Evolutionary conservation across 768 basidiomycete species (phyloP).

Genomic region (Mycena metata): DNA sequence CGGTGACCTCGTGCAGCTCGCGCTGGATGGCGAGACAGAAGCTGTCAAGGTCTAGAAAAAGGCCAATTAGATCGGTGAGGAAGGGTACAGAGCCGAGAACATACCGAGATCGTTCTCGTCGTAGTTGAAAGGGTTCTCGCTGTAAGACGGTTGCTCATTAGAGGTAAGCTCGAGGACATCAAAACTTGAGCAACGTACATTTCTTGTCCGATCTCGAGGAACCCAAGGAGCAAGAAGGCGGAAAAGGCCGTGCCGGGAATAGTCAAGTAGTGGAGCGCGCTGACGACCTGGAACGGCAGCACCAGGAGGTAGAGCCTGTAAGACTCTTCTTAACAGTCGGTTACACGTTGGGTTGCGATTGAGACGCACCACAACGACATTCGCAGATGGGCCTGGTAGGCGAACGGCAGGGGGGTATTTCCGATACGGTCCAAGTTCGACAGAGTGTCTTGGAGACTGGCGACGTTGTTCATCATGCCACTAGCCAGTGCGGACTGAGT

Average conservation of each 20-base stretch:
- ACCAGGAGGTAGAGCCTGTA: conserved; percentile 51
- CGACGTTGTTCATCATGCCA: conserved; percentile 61
- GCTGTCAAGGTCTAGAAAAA: conserved; percentile 66
- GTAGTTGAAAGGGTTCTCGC: conserved; percentile 78
- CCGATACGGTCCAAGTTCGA: conserved; percentile 73
- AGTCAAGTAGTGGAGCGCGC: conserved; percentile 59
- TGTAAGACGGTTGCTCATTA: conserved; percentile 39
- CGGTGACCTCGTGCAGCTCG: conserved; percentile 80
- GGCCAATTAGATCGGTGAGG: conserved; percentile 14
- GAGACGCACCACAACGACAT: conserved; percentile 69
- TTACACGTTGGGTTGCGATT: neutral
- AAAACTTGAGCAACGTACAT: conserved; percentile 55
- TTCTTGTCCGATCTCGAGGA: conserved; percentile 76
- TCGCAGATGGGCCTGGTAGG: conserved; percentile 76
- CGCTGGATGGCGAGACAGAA: conserved; percentile 78
- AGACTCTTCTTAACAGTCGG: neutral
- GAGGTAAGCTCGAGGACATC: neutral
- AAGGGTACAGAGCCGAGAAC: conserved; percentile 29
- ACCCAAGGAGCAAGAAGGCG: conserved; percentile 73
- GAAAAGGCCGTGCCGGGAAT: conserved; percentile 76
- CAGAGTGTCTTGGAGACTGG: conserved; percentile 67
- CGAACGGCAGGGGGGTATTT: conserved; percentile 77
- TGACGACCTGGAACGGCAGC: conserved; percentile 67
- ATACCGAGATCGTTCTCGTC: conserved; percentile 75
- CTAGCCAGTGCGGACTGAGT: conserved; percentile 66